Base-by-base conservation (phyloP, 805 yeast species). In the Nakazawaea ambrosiae region DNA sequence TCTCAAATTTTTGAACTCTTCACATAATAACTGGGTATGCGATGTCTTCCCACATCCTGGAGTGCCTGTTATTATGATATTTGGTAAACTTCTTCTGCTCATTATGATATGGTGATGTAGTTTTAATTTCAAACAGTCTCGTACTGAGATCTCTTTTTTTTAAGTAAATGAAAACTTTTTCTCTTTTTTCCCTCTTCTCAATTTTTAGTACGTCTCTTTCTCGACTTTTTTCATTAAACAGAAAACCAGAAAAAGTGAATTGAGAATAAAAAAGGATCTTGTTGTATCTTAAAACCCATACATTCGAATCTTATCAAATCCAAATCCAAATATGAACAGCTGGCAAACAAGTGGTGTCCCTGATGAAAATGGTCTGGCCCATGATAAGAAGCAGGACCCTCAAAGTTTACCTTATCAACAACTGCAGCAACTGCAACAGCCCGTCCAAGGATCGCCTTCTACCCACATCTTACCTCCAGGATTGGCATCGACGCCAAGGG, bases 11-110 rank as follows among this genome's bases (percentile, higher is more conserved):
- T 63, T 70, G 34, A 86, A 64, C 38, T 65, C 61, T 47, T 76
- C 77, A n/a, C 78, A 68, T 5, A 39, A 22, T 11, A 16, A 20
- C 20, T 5, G 17, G 0, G 64, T 53, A 54, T 84, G 95, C 14
- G 86, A 75, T 1, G 92, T 72, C 50, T 86, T 86, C 10, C 95
- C 95, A 44, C 92, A 81, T 1, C 95, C 81, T 55, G 60, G 37
- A 9, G 30, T 33, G 9, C 98, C 98, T 2, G 97, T 92, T 33
- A 92, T 73, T 27, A 92, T 74, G 29, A 92, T 78, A 57, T 92
- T 92, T 7, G 96, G 81, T 20, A 60, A 47, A 26, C 45, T 51
- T 51, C 72, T 61, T 31, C 28, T 43, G 30, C 50, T 38, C 60
- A 56, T 57, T 20, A 20, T 22, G 24, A 7, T n/a, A 7, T 22